Base-by-base conservation (phyloP, 805 yeast species). In the Huiozyma naganishii region DNA sequence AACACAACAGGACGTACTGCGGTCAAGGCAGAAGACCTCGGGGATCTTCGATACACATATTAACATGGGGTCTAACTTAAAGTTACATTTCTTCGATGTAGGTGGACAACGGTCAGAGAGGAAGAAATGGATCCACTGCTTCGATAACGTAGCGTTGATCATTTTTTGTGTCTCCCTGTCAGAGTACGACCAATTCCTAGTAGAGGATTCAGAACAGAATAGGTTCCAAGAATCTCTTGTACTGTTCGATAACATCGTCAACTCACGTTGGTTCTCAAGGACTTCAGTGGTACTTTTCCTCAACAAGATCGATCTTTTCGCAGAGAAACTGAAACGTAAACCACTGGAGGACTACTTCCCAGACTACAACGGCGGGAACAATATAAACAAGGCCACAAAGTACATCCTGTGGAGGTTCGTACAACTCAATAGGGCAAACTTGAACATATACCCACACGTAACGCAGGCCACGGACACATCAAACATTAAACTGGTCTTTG, bases 61-160 rank as follows among this genome's bases (percentile, higher is more conserved):
- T 55, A 79, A 78, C 47, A 73, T 88, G 76, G 87, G 83, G 38
- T 79, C 77, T 28, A 52, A 52, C 39, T 59, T 80, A 36, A 72
- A 73, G 52, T 66, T 81, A 41, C 84, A 79, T 53, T 69, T 82
- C 53, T 79, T 70, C 57, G 97, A 89, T 62, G 96, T 89, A 40
- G 97, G 97, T 49, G 97, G 97, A 1, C 98, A 92, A 64, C 72
- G 98, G 54, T 79, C 94, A 3, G 98, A 92, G 67, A 79, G 98
- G 43, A 85, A 84, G 57, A 90, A 92, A 64, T 92, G 98, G 98
- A 88, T 92, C 48, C 94, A 92, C 64, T 86, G 95, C 58, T 92
- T 92, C 55, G 95, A 88, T 62, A 87, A 88, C 53, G 96, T 89
- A 32, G 83, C 95, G 0, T 71, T 84, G 39, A 82, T 89, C 41